A percentile compares a stretch with the other conserved stretches of the same genome.
Conservation (phyloP, 2,329 filamentous ascomycete species). For the Diaporthe citri region DNA sequence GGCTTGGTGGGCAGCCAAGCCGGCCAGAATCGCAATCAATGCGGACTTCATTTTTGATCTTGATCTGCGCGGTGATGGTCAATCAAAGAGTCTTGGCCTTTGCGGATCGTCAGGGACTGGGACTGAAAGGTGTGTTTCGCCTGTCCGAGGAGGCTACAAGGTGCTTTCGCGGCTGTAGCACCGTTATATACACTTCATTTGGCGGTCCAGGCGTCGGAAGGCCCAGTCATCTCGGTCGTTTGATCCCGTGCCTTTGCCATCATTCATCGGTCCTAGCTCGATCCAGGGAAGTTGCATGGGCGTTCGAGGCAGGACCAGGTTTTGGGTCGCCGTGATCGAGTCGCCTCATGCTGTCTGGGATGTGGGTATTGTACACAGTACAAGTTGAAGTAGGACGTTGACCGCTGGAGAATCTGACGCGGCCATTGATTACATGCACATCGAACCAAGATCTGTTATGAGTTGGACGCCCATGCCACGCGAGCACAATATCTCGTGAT, state of each 20-base stretch:
- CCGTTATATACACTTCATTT: constrained; percentile 21
- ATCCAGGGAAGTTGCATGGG: background rate
- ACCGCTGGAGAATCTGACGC: background rate
- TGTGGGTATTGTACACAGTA: constrained; percentile 7
- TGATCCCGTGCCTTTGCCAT: constrained; percentile 13
- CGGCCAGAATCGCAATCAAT: constrained; percentile 47
- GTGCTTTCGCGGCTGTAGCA: background rate
- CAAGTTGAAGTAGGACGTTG: background rate
- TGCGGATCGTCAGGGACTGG: constrained; percentile 16
- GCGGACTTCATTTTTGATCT: constrained; percentile 52
- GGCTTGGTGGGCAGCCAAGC: constrained; percentile 51
- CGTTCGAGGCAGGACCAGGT: background rate
- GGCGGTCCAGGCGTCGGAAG: background rate
- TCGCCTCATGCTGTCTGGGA: background rate
- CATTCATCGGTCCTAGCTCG: constrained; percentile 3
- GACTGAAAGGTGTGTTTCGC: background rate
- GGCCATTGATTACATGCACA: constrained; percentile 20
- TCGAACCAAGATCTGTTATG: background rate
- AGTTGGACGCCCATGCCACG: background rate
- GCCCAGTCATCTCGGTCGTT: constrained; percentile 9
- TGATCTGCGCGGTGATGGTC: background rate
- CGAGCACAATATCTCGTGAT: constrained; percentile 2
- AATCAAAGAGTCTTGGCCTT: constrained; percentile 24
- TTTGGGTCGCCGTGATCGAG: background rate
- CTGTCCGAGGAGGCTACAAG: background rate